These are phyloP conservation scores for Ogataea pini DNA, from an alignment of 805 yeast genomes.

Conservation along the genomic window DNA sequence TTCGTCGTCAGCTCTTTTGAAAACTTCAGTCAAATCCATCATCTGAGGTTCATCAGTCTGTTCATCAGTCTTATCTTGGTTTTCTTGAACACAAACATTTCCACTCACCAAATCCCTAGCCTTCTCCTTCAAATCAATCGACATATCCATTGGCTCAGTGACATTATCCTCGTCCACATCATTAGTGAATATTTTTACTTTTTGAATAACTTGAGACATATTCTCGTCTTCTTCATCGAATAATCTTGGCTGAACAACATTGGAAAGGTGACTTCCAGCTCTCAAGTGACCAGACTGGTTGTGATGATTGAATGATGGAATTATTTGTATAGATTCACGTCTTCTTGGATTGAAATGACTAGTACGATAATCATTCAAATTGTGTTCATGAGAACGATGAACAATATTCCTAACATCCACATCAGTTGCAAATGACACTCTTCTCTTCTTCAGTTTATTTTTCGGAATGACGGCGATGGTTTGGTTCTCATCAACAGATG, in stretches of 20 bases:
- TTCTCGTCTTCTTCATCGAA: slow-evolving; percentile 15
- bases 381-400: slow-evolving; percentile 40
- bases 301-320: slow-evolving; percentile 27
- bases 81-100: no score
- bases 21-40: slow-evolving; percentile 17
- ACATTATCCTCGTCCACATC: slow-evolving; percentile 26
- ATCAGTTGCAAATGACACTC: slow-evolving; percentile 79
- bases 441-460: slow-evolving; percentile 37
- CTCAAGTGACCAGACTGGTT: neutral
- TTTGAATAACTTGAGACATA: slow-evolving; percentile 17
- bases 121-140: slow-evolving; percentile 15
- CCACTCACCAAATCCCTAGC: slow-evolving; percentile 1
- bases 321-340: slow-evolving; percentile 33
- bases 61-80: no score
- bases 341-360: slow-evolving; percentile 27
- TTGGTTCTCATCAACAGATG: slow-evolving; percentile 32
- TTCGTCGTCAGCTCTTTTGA: slow-evolving; percentile 15
- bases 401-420: slow-evolving; percentile 58
- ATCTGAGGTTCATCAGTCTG: slow-evolving; percentile 1
- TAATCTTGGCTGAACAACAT: neutral
- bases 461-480: slow-evolving; percentile 41
- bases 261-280: neutral
- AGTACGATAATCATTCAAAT: slow-evolving; percentile 9
- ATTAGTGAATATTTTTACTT: slow-evolving; percentile 6
- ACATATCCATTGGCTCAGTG: slow-evolving; percentile 33